Conservation (phyloP, 192 early-diverging fungal genomes). For the Umbelopsis sp. region DNA sequence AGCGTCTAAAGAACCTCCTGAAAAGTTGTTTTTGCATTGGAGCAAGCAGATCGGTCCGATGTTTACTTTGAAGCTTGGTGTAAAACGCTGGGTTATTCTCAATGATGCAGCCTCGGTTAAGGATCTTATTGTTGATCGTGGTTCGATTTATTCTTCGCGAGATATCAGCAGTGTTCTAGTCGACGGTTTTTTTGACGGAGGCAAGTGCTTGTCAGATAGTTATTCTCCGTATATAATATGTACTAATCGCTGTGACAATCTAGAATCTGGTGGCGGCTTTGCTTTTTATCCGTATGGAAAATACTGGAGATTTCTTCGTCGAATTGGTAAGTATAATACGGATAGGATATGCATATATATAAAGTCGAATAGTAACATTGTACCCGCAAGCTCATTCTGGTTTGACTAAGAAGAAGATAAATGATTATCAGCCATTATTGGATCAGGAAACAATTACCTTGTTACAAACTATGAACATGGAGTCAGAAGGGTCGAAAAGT, state of each 20-base stretch:
- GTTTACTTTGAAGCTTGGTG: conserved; percentile 37
- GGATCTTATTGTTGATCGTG: conserved; percentile 38
- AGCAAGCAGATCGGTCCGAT: conserved; percentile 30
- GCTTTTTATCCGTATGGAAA: conserved; percentile 40
- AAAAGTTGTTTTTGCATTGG: conserved; percentile 34
- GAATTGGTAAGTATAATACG: conserved; percentile 30
- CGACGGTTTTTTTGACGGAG: conserved; percentile 32
- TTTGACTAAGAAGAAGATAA: conserved; percentile 35
- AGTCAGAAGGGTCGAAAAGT: neutral
- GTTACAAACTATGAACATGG: neutral
- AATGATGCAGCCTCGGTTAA: conserved; percentile 32
- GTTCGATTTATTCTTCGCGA: conserved; percentile 42
- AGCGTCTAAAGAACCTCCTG: conserved; percentile 1
- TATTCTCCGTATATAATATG: neutral
- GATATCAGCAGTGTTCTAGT: conserved; percentile 28
- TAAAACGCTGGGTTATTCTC: conserved; percentile 34
- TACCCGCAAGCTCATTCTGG: conserved; percentile 32
- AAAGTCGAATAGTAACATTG: neutral
- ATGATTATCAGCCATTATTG: conserved; percentile 38
- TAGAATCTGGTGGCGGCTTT: conserved; percentile 38
- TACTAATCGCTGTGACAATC: neutral
- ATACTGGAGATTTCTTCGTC: conserved; percentile 33
- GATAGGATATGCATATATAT: neutral
- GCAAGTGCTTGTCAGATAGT: conserved; percentile 8
- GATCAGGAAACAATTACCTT: conserved; percentile 10